Evolutionary conservation across 1,139 yeast species (phyloP), one percentile per base, ranked within the genome.

Genomic region (Saccharomycopsis phalli): DNA sequence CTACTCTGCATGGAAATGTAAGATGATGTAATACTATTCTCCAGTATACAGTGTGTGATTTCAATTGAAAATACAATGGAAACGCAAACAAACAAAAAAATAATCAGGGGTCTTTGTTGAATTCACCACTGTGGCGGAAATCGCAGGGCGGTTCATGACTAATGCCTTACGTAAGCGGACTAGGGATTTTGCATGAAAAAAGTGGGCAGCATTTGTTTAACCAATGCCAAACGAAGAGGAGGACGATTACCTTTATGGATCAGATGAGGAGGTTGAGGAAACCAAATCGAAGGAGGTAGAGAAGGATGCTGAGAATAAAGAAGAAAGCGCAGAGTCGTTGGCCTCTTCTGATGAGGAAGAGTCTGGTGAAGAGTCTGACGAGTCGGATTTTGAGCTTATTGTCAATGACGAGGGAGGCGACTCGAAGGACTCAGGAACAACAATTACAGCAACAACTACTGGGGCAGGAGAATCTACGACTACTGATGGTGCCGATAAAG

Each of bases 211-310:
- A n/a, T n/a, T n/a, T 23, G 10, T 23, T 23, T 10, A 23, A 23
- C 10, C 10, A 23, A 30, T 30, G 33, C 13, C 33, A 5, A 30
- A 16, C 19, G 33, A 30, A 30, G 88, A 80, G 46, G 95, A 84
- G 51, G 95, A 86, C 56, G 91, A 81, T 39, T 86, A 76, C 58
- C 72, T 86, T 43, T 86, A 86, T 55, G 94, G 94, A 3, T 74
- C 82, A 2, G 91, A 78, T 42, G 74, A 68, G n/a, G 72, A 68
- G 13, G 48, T 45, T 11, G 49, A 51, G 22, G 51, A 41, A 2
- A 51, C 49, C 6, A 55, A 44, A 6, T n/a, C n/a, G n/a, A n/a
- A n/a, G n/a, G n/a, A n/a, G n/a, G 45, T 42, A 16, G 49, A 46
- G 11, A 46, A 47, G 16, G 51, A 52, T 19, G 53, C 48, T 44